Evolutionary conservation across 352 stramenopile species (phyloP).

Genomic region (Phytophthora ohioensis): DNA sequence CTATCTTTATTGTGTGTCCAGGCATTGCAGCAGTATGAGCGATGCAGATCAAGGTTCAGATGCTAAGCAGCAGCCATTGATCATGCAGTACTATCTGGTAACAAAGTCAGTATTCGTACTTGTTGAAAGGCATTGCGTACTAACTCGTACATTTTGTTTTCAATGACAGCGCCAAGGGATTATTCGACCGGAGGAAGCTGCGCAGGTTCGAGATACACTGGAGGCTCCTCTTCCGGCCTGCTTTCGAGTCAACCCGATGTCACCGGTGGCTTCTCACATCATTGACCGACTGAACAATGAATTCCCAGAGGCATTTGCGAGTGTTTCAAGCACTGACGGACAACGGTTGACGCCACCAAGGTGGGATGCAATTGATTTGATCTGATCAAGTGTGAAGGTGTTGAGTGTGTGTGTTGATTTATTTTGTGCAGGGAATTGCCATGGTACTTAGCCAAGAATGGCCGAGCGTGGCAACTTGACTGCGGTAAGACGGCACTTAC

Average conservation of each 20-base stretch:
- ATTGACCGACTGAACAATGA: constrained; percentile 54
- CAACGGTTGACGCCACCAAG: constrained; percentile 47
- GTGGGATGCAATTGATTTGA: constrained; percentile 13
- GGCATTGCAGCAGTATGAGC: constrained; percentile 18
- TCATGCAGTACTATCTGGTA: constrained; percentile 82
- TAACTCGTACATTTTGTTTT: constrained; percentile 3
- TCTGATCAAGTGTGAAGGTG: not conserved
- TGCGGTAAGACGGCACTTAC: constrained; percentile 72
- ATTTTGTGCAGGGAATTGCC: constrained; percentile 45
- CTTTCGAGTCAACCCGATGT: constrained; percentile 75
- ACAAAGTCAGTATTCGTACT: not conserved
- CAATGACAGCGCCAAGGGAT: constrained; percentile 64
- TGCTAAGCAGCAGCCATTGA: constrained; percentile 39
- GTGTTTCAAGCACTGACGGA: constrained; percentile 33
- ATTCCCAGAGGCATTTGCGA: constrained; percentile 55
- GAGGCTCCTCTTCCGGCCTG: constrained; percentile 68
- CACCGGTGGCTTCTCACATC: constrained; percentile 38
- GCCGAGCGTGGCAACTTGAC: constrained; percentile 77
- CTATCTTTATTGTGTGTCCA: constrained; percentile 9
- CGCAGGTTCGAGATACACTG: constrained; percentile 56
- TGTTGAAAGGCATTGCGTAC: not conserved
- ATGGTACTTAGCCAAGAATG: constrained; percentile 69
- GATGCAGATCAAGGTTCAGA: not conserved
- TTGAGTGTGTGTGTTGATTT: not conserved
- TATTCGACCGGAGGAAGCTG: constrained; percentile 53